A percentile compares a stretch with the other conserved stretches of the same genome.
Evolutionary conservation across 164 flowering plant genomes (phyloP).

Genomic region (Berberis thunbergii): DNA sequence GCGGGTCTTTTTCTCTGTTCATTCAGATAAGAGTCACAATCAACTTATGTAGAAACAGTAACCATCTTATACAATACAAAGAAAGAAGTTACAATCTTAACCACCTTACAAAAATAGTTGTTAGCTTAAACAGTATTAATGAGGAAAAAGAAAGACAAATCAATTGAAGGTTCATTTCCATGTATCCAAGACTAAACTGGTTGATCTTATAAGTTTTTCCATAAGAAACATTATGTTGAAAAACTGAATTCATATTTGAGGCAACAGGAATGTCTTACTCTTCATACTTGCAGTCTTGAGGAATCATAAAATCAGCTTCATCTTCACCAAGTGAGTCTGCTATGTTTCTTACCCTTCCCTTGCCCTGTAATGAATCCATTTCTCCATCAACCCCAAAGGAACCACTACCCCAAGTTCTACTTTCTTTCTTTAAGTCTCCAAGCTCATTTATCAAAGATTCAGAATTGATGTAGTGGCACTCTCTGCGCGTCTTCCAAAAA

Average conservation of each 20-base stretch:
- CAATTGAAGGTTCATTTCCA: not conserved
- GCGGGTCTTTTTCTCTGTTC: constrained; percentile 20
- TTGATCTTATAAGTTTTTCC: not conserved
- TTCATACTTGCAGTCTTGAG: constrained; percentile 22
- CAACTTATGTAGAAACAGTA: not conserved
- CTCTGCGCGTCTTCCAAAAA: constrained; percentile 82
- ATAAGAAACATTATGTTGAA: not conserved
- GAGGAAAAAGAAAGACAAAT: too few species aligned
- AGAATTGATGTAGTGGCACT: constrained; percentile 67
- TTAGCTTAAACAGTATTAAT: not conserved
- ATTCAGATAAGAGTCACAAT: constrained; percentile 1
- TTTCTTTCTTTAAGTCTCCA: constrained; percentile 36
- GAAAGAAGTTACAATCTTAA: not conserved
- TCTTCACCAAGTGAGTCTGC: constrained; percentile 96
- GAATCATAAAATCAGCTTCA: constrained; percentile 60
- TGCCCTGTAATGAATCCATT: constrained; percentile 23
- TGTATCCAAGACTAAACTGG: not conserved
- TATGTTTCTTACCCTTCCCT: constrained; percentile 46
- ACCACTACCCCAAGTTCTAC: constrained; percentile 24
- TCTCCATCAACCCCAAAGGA: constrained; percentile 26
- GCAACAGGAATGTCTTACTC: constrained; percentile 31
- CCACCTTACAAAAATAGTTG: not conserved
- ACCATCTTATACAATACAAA: not conserved
- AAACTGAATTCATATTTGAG: not conserved
- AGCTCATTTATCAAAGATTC: constrained; percentile 62